phyloP scores from a whole-genome alignment of 352 stramenopile species.

The Pythium rhizo-oryzae region DNA sequence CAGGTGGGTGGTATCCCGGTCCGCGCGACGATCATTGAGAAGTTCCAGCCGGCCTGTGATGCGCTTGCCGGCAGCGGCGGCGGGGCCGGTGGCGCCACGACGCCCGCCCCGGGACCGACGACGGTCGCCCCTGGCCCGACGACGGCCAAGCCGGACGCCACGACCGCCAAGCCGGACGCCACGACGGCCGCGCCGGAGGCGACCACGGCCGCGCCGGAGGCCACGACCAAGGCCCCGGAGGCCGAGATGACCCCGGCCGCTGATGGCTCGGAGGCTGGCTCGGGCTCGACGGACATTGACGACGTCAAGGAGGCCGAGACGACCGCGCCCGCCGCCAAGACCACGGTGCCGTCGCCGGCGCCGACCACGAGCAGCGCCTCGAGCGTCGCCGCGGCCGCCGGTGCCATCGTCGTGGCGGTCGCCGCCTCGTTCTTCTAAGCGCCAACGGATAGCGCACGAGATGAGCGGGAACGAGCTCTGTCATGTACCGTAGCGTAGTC shows the following conservation, averaged over 20 bases:
- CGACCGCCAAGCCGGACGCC: background rate
- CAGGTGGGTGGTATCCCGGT: background rate
- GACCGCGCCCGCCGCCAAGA: background rate
- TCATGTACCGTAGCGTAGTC: background rate
- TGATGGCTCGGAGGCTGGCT: background rate
- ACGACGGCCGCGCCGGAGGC: background rate
- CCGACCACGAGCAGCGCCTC: slow-evolving; percentile 6
- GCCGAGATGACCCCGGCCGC: background rate
- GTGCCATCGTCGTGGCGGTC: slow-evolving; percentile 17
- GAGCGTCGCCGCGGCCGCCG: background rate
- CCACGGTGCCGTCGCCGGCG: background rate
- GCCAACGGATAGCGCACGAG: background rate
- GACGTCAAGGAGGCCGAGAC: background rate
- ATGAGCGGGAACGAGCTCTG: background rate
- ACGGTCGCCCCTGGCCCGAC: slow-evolving; percentile 6
- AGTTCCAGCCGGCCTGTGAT: slow-evolving; percentile 10
- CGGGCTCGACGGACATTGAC: background rate
- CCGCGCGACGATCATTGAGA: slow-evolving; percentile 19
- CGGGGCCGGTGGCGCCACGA: background rate
- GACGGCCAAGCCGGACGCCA: slow-evolving; percentile 1
- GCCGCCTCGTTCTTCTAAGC: slow-evolving; percentile 16
- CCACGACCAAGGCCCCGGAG: background rate
- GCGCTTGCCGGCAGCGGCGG: background rate
- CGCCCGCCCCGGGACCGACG: slow-evolving; percentile 2
- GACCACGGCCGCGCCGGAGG: background rate